These are phyloP conservation scores for Pseudomassariella vexata DNA, from an alignment of 2,329 filamentous ascomycete genomes.

Conservation along the genomic window DNA sequence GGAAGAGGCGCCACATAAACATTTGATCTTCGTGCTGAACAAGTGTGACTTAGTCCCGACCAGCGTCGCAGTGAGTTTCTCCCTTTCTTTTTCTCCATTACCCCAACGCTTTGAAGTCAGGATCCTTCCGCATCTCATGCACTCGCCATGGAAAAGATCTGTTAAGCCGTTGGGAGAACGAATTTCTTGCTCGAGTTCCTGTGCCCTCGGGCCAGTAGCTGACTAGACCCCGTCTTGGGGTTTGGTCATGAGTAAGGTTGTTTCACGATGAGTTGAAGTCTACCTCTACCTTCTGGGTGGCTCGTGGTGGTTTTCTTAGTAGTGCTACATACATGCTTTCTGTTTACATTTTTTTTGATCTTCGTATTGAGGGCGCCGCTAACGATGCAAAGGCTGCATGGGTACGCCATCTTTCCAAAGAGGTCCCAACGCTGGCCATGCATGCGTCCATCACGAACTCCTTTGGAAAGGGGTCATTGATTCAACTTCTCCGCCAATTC, in stretches of 20 bases:
- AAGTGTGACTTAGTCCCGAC: conserved; percentile 93
- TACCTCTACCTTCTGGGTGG: conserved; percentile 58
- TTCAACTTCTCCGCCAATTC: conserved; percentile 88
- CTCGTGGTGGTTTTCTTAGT: conserved; percentile 93
- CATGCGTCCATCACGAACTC: conserved; percentile 92
- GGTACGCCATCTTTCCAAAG: conserved; percentile 83
- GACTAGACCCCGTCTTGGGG: conserved; percentile 84
- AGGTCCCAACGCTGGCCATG: conserved; percentile 91
- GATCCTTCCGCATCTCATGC: conserved; percentile 56
- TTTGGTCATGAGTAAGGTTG: conserved; percentile 70
- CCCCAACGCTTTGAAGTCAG: conserved; percentile 74
- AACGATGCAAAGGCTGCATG: conserved; percentile 68
- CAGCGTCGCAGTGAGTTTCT: conserved; percentile 80
- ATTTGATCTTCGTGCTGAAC: conserved; percentile 83
- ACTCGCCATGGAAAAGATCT: conserved; percentile 75
- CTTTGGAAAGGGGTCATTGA: conserved; percentile 92
- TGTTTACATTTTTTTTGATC: conserved; percentile 17
- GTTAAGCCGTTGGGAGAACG: conserved; percentile 99
- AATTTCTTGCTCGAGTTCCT: conserved; percentile 63
- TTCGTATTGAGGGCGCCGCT: conserved; percentile 19
- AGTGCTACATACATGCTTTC: conserved; percentile 81
- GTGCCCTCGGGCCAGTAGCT: conserved; percentile 60
- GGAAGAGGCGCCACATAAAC: conserved; percentile 93
- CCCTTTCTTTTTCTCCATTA: conserved; percentile 18
- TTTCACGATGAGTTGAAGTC: conserved; percentile 97